These are phyloP conservation scores for Cutaneotrichosporon mucoides DNA, from an alignment of 1,284 basidiomycete genomes.

Conservation along the genomic window DNA sequence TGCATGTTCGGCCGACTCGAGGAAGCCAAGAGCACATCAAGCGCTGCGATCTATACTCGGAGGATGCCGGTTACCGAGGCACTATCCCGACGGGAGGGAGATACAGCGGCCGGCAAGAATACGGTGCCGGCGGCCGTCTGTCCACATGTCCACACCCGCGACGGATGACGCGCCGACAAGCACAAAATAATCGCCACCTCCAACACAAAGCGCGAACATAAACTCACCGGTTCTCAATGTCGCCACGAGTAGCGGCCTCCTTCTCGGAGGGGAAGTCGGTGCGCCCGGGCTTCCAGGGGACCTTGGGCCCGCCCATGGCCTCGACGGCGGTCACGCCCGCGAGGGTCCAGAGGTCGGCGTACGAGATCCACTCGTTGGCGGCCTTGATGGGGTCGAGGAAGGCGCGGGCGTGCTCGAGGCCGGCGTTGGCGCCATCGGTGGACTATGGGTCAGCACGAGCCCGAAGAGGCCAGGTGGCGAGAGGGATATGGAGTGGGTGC, in stretches of 20 bases:
- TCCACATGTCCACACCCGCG: too few relatives aligned
- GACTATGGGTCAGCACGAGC: conserved; percentile 19
- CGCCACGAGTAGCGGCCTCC: conserved; percentile 47
- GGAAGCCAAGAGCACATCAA: too few relatives aligned
- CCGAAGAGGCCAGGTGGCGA: not conserved
- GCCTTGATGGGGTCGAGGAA: conserved; percentile 54
- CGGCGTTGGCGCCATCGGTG: conserved; percentile 48
- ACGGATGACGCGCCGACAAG: too few relatives aligned
- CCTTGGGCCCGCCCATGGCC: conserved; percentile 53
- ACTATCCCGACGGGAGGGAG: too few relatives aligned
- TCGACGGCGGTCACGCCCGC: conserved; percentile 54
- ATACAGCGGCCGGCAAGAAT: too few relatives aligned
- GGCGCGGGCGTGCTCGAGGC: conserved; percentile 54
- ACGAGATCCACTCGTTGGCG: conserved; percentile 55
- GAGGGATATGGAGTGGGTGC: too few relatives aligned
- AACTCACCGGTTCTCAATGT: conserved; percentile 34
- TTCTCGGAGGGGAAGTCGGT: conserved; percentile 51
- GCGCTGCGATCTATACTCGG: too few relatives aligned
- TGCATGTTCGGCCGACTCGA: too few relatives aligned
- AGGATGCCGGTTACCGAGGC: too few relatives aligned
- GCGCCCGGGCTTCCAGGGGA: conserved; percentile 53
- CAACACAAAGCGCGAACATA: not conserved
- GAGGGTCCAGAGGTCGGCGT: conserved; percentile 52
- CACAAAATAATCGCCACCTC: too few relatives aligned
- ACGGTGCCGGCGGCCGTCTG: too few relatives aligned